These are phyloP conservation scores for Sambucus nigra DNA, from an alignment of 129 eudicot genomes.

Conservation along the genomic window DNA sequence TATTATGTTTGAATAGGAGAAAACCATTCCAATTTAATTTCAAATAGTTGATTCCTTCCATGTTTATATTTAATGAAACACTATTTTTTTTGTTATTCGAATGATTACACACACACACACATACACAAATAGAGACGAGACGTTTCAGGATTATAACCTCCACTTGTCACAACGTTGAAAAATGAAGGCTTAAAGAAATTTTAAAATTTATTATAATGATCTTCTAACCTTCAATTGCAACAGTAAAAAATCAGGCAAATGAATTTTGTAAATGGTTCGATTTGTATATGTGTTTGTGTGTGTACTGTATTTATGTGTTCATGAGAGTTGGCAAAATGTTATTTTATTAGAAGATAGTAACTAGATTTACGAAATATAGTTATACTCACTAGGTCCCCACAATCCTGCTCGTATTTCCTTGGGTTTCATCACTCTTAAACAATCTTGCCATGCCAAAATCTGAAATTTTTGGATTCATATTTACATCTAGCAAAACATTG, in stretches of 20 bases:
- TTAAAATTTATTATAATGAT: no score
- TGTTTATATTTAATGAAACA: not conserved
- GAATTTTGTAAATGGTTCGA: no score
- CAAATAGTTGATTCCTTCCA: not conserved
- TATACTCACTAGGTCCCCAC: constrained; percentile 30
- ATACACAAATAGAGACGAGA: no score
- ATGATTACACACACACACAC: no score
- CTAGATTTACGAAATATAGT: not conserved
- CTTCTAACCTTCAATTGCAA: no score
- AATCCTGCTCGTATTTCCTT: constrained; percentile 17
- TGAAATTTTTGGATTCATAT: constrained; percentile 29
- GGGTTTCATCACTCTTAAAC: constrained; percentile 13
- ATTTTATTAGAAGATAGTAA: not conserved
- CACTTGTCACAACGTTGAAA: no score
- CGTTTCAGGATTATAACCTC: no score
- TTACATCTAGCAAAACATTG: constrained; percentile 20
- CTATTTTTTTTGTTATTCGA: no score
- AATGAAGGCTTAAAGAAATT: no score
- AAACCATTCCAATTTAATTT: not conserved
- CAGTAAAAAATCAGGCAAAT: no score
- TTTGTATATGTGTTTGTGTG: not conserved
- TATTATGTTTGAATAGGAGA: no score
- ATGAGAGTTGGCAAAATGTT: not conserved
- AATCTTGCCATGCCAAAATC: constrained; percentile 34
- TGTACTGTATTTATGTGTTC: constrained; percentile 1